Base-by-base conservation (phyloP, 306 rosid genomes). In the Lupinus albus region DNA sequence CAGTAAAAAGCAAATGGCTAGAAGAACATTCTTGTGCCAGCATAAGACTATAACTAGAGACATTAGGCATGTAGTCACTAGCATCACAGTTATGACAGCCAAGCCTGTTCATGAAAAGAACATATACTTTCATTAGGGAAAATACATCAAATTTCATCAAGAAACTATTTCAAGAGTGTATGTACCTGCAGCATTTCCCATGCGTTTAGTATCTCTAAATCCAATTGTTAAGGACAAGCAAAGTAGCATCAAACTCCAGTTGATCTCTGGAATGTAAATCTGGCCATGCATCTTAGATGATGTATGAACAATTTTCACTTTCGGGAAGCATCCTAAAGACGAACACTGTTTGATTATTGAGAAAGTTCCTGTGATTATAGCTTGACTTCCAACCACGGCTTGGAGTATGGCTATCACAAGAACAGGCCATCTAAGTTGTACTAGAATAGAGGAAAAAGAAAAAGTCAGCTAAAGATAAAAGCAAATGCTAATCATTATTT, bases 181-280 rank as follows among this genome's bases (percentile, higher is more conserved):
- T n/a, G 70, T 89, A 92, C 96, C 96, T 87, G 98, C 72, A 39
- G 98, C 98, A 61, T 93, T 93, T 61, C 98, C 97, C 93, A 93
- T 79, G 73, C 95, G 91, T 77, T 84, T 93, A n/a, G 98, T 93
- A 79, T 93, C 98, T 76, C 94, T 79, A 76, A 93, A 93, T 47
- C 97, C 98, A 35, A 82, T 14, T 0, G 96, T 89, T 80, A 93
- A 85, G 54, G 95, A 90, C 73, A 93, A 69, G 84, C 97, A 87
- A 44, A 93, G 85, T 20, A 92, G 73, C 96, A 92, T 87, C 68
- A 92, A 73, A 20, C 80, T 89, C 98, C 96, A 92, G 75, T 92
- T 92, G 73, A 92, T 89, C 87, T 89, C 96, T 16, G 98, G 92
- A 60, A 89, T 92, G 86, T 92, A 92, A 64, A 92, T 89, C 83